Conservation (phyloP, 2,329 filamentous ascomycete species). For the Cordyceps javanica region DNA sequence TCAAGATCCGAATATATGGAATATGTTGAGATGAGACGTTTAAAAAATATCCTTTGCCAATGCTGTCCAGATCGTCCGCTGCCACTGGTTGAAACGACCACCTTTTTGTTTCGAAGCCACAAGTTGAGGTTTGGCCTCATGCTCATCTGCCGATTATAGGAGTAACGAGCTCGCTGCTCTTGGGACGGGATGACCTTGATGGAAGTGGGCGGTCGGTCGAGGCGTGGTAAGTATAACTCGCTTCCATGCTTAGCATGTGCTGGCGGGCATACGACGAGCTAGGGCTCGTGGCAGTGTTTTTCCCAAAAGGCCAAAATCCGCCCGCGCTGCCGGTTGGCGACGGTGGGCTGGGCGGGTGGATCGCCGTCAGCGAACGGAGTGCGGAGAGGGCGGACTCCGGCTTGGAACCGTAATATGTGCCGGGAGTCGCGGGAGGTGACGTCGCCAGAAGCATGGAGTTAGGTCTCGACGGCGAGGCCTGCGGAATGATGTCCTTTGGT, state of each 20-base stretch:
- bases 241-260: constrained; percentile 45
- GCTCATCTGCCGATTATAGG: constrained; percentile 47
- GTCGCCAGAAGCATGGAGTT: constrained; percentile 46
- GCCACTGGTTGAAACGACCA: not conserved
- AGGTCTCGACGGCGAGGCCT: constrained; percentile 56
- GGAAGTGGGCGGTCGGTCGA: constrained; percentile 51
- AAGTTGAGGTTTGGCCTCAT: not conserved
- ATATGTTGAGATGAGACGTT: constrained; percentile 5
- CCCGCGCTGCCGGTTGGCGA: constrained; percentile 41
- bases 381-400: constrained; percentile 47
- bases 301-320: constrained; percentile 47
- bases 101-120: not conserved
- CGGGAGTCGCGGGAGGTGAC: constrained; percentile 45
- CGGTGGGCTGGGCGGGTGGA: constrained; percentile 49
- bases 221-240: constrained; percentile 32
- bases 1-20: not conserved
- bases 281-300: constrained; percentile 46
- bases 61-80: not conserved
- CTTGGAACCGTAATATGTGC: constrained; percentile 25
- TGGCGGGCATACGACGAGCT: constrained; percentile 43
- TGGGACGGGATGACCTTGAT: constrained; percentile 51
- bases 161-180: constrained; percentile 59
- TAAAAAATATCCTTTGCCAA: not conserved
- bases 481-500: constrained; percentile 56
- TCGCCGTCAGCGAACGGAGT: constrained; percentile 41